Evolutionary conservation across 2,329 filamentous ascomycete species (phyloP).

Genomic region (Parasarocladium wereldwijsianum): DNA sequence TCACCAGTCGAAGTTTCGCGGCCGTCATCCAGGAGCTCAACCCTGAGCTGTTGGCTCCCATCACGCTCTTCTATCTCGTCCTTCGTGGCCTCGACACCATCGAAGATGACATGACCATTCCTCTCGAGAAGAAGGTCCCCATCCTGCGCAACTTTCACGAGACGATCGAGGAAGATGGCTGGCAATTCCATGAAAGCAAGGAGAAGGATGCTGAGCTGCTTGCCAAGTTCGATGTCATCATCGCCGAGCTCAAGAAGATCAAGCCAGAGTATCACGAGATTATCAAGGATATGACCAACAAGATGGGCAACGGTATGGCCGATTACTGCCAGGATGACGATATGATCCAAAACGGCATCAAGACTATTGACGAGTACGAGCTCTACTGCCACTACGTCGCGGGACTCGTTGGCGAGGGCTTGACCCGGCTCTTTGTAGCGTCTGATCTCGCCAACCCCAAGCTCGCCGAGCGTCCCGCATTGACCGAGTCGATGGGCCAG

Average conservation of each 20-base stretch:
- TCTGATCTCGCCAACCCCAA: slow-evolving; percentile 75
- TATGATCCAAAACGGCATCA: slow-evolving; percentile 63
- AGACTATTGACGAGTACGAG: slow-evolving; percentile 81
- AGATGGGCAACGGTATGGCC: slow-evolving; percentile 98
- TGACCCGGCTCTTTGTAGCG: slow-evolving; percentile 81
- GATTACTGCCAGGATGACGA: slow-evolving; percentile 82
- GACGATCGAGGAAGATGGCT: slow-evolving; percentile 68
- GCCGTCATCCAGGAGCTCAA: slow-evolving; percentile 93
- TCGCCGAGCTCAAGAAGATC: slow-evolving; percentile 75
- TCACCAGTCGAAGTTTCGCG: slow-evolving; percentile 86
- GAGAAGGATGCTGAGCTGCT: slow-evolving; percentile 91
- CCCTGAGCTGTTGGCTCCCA: slow-evolving; percentile 78
- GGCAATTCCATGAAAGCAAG: slow-evolving; percentile 78
- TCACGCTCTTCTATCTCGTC: slow-evolving; percentile 84
- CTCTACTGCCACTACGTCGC: slow-evolving; percentile 97
- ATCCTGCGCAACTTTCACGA: slow-evolving; percentile 71
- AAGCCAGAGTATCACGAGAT: slow-evolving; percentile 74
- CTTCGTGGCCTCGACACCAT: slow-evolving; percentile 93
- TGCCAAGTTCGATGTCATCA: slow-evolving; percentile 79
- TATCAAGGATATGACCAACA: slow-evolving; percentile 80
- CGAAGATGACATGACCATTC: slow-evolving; percentile 94
- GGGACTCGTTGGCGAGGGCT: slow-evolving; percentile 90
- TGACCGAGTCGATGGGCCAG: slow-evolving; percentile 92
- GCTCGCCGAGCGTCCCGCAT: slow-evolving; percentile 59
- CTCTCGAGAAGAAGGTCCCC: slow-evolving; percentile 68